Evolutionary conservation across 2,329 filamentous ascomycete species (phyloP), one percentile per base, ranked within the genome.

Genomic region (Leptodontidium sp.): DNA sequence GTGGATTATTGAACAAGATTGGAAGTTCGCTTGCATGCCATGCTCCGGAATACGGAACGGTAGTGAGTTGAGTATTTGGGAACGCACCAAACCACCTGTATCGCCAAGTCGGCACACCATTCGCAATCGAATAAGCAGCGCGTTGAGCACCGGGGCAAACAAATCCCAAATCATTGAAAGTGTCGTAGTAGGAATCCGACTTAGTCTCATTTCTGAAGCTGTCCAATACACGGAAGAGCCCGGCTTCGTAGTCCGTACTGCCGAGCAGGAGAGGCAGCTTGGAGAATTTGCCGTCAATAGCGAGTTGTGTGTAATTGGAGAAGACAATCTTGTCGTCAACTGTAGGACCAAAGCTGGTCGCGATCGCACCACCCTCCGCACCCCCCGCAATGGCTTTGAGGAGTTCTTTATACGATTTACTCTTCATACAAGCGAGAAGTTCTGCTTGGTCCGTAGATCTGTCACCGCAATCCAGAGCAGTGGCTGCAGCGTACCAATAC

Each of bases 11-110:
- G 49, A 70, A 71, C 8, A 72, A 8, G 1, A 67, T 8, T 4
- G 68, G 65, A 7, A 73, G 70, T 63, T 79, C 79, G 6, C 72
- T 67, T 15, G 65, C 67, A 65, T 80, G 78, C 68, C 74, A 80
- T 2, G 78, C 77, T 6, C 77, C 76, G 21, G 67, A 74, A 7
- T 72, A 66, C 11, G 74, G 72, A 2, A 68, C 9, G 61, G 72
- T 45, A 50, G 69, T 45, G 75, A 69, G 26, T 50, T 69, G 58
- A 40, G 76, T 73, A 57, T 79, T 78, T 5, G 77, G 75, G 61
- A 78, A 79, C 29, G 73, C 64, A 9, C 75, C 77, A 38, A 77
- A 75, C 66, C 75, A 79, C 21, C 76, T 73, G 64, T 79, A 80
- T 26, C 78, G 71, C 78, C 77, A 80, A 1, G 74, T 76, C 1